Conservation (phyloP, 371 early-diverging fungal species). For the Circinella umbellata region DNA sequence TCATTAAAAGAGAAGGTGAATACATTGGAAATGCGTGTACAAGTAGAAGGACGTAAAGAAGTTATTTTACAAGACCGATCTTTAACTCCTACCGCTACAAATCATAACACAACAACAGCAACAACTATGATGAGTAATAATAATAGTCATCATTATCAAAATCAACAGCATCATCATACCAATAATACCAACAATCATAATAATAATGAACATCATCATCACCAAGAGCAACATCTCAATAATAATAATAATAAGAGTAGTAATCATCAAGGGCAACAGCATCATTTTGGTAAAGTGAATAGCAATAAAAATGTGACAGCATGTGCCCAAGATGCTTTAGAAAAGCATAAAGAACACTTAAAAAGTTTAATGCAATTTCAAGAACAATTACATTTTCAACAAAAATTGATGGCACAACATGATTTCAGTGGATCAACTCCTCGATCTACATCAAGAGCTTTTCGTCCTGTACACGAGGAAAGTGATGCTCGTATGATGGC, state of each 20-base stretch:
- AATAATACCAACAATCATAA: not conserved
- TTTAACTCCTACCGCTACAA: not conserved
- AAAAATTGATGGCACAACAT: slow-evolving; percentile 35
- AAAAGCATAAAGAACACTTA: slow-evolving; percentile 44
- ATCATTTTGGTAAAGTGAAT: slow-evolving; percentile 10
- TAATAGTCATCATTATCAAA: slow-evolving; percentile 12
- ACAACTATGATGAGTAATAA: not conserved
- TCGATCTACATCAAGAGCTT: slow-evolving; percentile 1
- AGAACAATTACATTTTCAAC: slow-evolving; percentile 39
- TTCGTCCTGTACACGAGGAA: slow-evolving; percentile 18
- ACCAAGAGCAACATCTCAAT: slow-evolving; percentile 8
- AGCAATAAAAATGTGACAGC: slow-evolving; percentile 5
- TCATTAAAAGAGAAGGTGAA: slow-evolving; percentile 53
- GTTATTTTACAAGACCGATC: slow-evolving; percentile 6
- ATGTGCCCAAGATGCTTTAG: slow-evolving; percentile 31
- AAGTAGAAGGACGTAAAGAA: slow-evolving; percentile 30
- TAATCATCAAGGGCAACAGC: slow-evolving; percentile 5
- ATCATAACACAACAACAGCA: too few relatives aligned
- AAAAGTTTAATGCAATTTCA: slow-evolving; percentile 41
- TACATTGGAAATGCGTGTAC: slow-evolving; percentile 52
- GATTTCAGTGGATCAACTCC: not conserved
- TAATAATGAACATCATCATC: not conserved
- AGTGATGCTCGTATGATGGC: slow-evolving; percentile 11
- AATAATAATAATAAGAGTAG: not conserved
- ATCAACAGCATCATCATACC: not conserved